Conservation (phyloP, 257 asterid genomes). For the Salvia hispanica region DNA sequence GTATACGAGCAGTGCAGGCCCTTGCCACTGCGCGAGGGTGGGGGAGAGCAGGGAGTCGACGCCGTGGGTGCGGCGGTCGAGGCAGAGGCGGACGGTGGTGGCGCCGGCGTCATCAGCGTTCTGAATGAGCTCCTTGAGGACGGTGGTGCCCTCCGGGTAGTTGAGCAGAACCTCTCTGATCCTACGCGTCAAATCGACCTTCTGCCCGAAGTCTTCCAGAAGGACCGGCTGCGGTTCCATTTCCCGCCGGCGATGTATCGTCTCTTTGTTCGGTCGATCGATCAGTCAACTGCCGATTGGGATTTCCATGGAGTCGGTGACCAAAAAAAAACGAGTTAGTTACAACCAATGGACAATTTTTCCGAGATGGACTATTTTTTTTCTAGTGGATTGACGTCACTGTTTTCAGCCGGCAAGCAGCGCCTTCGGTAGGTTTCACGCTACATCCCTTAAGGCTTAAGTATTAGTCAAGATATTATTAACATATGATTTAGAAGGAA, state of each 20-base stretch:
- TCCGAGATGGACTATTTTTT: background rate
- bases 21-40: constrained; percentile 84
- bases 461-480: no score
- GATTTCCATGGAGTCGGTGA: constrained; percentile 13
- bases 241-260: constrained; percentile 31
- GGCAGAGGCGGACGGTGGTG: constrained; percentile 82
- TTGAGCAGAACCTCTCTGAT: constrained; percentile 89
- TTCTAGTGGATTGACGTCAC: background rate
- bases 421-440: no score
- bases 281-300: constrained; percentile 31
- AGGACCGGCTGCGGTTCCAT: constrained; percentile 55
- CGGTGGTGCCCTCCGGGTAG: constrained; percentile 96
- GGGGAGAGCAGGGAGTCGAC: constrained; percentile 65
- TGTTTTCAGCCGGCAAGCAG: background rate
- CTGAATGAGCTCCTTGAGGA: constrained; percentile 91
- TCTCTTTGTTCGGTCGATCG: constrained; percentile 6
- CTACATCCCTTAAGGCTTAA: no score
- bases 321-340: background rate
- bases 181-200: constrained; percentile 92
- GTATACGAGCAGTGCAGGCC: constrained; percentile 82
- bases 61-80: constrained; percentile 75
- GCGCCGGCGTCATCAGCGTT: constrained; percentile 99
- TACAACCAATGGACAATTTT: background rate
- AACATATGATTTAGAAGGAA: no score
- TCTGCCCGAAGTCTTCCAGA: constrained; percentile 96